Evolutionary conservation across 139 green algal species (phyloP).

Genomic region (Coelastrella sp.): DNA sequence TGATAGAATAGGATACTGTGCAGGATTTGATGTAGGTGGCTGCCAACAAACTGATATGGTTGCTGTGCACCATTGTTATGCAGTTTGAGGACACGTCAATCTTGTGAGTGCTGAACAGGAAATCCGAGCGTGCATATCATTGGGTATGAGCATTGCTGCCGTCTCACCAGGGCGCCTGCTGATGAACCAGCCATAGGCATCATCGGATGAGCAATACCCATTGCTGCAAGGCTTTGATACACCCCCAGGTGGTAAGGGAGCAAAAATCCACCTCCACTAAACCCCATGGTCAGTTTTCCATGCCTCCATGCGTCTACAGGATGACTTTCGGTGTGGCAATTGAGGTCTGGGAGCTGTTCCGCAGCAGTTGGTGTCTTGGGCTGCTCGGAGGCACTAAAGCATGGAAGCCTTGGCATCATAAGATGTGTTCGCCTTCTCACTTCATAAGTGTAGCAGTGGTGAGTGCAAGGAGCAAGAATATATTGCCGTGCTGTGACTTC

Average conservation of each 20-base stretch:
- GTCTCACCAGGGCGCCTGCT: conserved; percentile 32
- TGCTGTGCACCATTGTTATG: too few relatives aligned
- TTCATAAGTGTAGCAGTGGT: too few relatives aligned
- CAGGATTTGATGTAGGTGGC: too few relatives aligned
- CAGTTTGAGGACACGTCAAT: too few relatives aligned
- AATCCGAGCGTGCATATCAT: too few relatives aligned
- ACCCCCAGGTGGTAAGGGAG: conserved; percentile 35
- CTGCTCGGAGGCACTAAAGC: neutral
- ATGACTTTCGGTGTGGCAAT: neutral
- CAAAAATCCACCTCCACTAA: conserved; percentile 34
- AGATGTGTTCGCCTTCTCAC: too few relatives aligned
- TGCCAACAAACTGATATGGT: too few relatives aligned
- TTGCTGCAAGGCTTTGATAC: conserved; percentile 19
- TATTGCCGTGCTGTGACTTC: too few relatives aligned
- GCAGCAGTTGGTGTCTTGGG: neutral
- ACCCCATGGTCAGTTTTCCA: conserved; percentile 15
- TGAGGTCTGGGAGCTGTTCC: neutral
- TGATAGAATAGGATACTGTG: too few relatives aligned
- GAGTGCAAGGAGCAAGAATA: too few relatives aligned
- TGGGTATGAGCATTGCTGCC: too few relatives aligned
- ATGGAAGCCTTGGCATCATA: conserved; percentile 8
- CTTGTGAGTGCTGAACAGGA: too few relatives aligned
- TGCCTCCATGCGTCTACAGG: conserved; percentile 30
- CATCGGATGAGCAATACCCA: conserved; percentile 11
- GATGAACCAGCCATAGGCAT: conserved; percentile 35